phyloP scores from a whole-genome alignment of 176 grass and related monocot genomes.

The Ananas comosus region DNA sequence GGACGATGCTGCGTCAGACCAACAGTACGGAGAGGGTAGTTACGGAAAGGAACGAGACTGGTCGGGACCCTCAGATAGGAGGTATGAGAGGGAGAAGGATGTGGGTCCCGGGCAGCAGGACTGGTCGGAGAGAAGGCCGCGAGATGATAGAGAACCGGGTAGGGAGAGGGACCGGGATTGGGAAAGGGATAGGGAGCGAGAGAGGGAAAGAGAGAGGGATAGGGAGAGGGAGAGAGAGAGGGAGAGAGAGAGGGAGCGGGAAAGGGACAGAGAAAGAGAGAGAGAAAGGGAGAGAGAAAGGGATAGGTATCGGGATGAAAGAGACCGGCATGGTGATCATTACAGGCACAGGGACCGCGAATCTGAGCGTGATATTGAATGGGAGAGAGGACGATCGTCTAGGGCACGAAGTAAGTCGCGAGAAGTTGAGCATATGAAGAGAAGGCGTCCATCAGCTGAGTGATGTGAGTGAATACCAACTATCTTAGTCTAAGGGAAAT shows the following conservation, averaged over 20 bases:
- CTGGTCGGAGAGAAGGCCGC: slow-evolving; percentile 42
- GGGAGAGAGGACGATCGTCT: slow-evolving; percentile 62
- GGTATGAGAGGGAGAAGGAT: slow-evolving; percentile 67
- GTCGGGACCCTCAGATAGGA: slow-evolving; percentile 57
- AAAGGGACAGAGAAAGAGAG: slow-evolving; percentile 50
- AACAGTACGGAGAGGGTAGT: slow-evolving; percentile 59
- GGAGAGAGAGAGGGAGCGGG: slow-evolving; percentile 50
- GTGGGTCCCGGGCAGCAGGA: slow-evolving; percentile 42
- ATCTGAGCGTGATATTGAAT: slow-evolving; percentile 51
- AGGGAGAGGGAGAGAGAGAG: slow-evolving; percentile 50
- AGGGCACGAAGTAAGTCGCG: slow-evolving; percentile 56
- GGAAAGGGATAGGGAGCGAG: slow-evolving; percentile 49
- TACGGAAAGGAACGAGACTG: slow-evolving; percentile 72
- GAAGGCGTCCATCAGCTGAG: slow-evolving; percentile 50
- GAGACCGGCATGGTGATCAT: slow-evolving; percentile 47
- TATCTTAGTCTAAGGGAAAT: background rate
- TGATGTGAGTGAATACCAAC: background rate
- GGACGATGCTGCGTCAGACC: slow-evolving; percentile 73
- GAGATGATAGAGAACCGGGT: slow-evolving; percentile 56
- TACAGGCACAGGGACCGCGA: slow-evolving; percentile 58
- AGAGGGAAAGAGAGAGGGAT: slow-evolving; percentile 30
- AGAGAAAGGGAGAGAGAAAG: slow-evolving; percentile 33
- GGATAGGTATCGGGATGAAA: slow-evolving; percentile 62
- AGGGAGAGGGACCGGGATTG: slow-evolving; percentile 50
- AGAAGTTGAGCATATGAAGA: slow-evolving; percentile 61